Base-by-base conservation (phyloP, 768 basidiomycete genomes). In the Hypsizygus marmoreus region DNA sequence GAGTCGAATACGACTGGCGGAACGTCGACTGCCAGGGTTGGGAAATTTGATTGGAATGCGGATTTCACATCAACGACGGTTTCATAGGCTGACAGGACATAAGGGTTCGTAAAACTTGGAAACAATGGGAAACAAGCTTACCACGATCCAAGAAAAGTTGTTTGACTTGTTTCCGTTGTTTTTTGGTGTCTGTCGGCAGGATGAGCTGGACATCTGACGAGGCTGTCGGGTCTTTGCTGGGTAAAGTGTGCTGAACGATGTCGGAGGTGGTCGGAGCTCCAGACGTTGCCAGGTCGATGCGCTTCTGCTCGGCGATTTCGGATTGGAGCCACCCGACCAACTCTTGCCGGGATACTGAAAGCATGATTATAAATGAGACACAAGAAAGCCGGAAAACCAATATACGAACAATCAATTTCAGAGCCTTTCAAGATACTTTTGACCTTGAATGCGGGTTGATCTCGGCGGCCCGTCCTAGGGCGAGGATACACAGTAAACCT, bases 341-440 rank as follows among this genome's bases (percentile, higher is more conserved):
- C 46, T 92, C 88, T 40, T 84, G 80, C 5, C 80, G 75, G 4
- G 86, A 66, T 14, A 74, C 68, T 71, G 23, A 3, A 24, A 16
- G 24, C 4, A 12, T 6, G 28, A 59, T 32, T 55, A 53, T 10
- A 47, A 22, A n/a, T 6, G 29, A 19, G 10, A 2, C 36, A 43
- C 16, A 7, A 24, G 6, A 6, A 16, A 22, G 14, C 31, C 7
- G 13, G 3, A 39, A n/a, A 22, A 36, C 6, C 8, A 14, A 20
- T 11, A n/a, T 10, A 58, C 80, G 48, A 51, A 88, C 89, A 67
- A 60, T 90, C 89, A 40, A 80, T 75, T 61, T 91, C 90, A 0
- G 83, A 84, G 17, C 86, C 84, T 61, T 81, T 86, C 39, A 92
- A 71, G 17, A 92, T 82, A 54, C 86, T 91, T 70, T 90, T 91